These are phyloP conservation scores for Rosa multiflora DNA, from an alignment of 306 rosid genomes.

Conservation along the genomic window DNA sequence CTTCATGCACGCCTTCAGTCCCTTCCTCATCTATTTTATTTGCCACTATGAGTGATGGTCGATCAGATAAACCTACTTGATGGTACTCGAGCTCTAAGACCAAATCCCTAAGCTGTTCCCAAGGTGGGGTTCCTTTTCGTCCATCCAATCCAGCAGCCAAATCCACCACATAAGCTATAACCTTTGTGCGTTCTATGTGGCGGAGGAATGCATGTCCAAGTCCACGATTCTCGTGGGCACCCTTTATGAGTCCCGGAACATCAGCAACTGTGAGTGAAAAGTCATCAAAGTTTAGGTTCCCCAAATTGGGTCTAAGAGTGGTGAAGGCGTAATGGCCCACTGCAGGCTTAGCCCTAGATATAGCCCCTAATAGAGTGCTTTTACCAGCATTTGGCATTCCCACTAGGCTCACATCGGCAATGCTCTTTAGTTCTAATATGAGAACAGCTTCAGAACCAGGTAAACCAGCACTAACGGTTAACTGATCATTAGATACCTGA, in stretches of 20 bases:
- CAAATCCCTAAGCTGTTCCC: conserved; percentile 83
- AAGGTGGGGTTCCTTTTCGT: conserved; percentile 77
- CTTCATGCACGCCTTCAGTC: conserved; percentile 58
- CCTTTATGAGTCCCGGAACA: conserved; percentile 91
- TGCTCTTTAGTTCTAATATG: conserved; percentile 85
- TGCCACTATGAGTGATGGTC: conserved; percentile 77
- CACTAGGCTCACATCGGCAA: conserved; percentile 89
- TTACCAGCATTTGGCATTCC: conserved; percentile 99
- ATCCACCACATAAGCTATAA: conserved; percentile 82
- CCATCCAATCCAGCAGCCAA: conserved; percentile 79
- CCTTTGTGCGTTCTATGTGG: conserved; percentile 90
- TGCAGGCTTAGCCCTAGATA: conserved; percentile 78
- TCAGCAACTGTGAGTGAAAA: conserved; percentile 85
- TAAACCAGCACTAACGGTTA: conserved; percentile 46
- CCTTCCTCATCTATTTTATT: conserved; percentile 94
- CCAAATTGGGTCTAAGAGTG: conserved; percentile 86
- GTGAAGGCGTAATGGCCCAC: conserved; percentile 92
- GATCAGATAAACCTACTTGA: conserved; percentile 71
- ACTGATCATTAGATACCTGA: conserved; percentile 35
- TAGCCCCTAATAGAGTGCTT: conserved; percentile 90
- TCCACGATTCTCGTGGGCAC: conserved; percentile 86
- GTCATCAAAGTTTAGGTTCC: conserved; percentile 83
- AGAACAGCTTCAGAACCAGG: conserved; percentile 71
- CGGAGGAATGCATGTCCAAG: conserved; percentile 91
- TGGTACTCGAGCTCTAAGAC: conserved; percentile 83